phyloP scores from a whole-genome alignment of 495 filamentous ascomycete species.

The Thozetella sp. region DNA sequence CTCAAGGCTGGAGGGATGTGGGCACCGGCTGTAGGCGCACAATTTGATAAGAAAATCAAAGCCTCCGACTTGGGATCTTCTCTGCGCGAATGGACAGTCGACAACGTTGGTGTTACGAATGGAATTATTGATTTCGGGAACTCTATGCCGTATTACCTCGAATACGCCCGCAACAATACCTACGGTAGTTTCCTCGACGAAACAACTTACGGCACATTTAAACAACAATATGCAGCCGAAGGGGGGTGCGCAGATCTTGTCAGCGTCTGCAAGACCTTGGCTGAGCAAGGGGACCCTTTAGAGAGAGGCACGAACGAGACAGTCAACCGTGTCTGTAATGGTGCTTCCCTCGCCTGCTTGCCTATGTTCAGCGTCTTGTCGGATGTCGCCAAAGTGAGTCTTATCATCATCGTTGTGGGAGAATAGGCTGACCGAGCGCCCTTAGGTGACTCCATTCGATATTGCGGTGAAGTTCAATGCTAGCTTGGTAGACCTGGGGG shows the following conservation, averaged over 20 bases:
- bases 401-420: not conserved
- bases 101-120: not conserved
- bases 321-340: not conserved
- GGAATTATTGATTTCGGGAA: not conserved
- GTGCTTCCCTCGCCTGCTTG: not conserved
- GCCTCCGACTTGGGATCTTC: not conserved
- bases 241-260: not conserved
- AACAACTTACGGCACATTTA: not conserved
- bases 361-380: not conserved
- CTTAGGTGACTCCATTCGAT: not conserved
- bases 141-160: not conserved
- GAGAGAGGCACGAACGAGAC: not conserved
- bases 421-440: not conserved
- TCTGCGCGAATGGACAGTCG: not conserved
- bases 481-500: not conserved
- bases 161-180: not conserved
- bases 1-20: not conserved
- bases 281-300: not conserved
- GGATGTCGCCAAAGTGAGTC: not conserved
- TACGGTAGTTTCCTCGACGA: not conserved
- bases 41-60: not conserved
- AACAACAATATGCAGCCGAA: not conserved
- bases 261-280: not conserved
- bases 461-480: not conserved
- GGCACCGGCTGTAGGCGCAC: not conserved